Evolutionary conservation across 2,329 filamentous ascomycete species (phyloP), one percentile per base, ranked within the genome.

Genomic region (Tolypocladium tropicale): DNA sequence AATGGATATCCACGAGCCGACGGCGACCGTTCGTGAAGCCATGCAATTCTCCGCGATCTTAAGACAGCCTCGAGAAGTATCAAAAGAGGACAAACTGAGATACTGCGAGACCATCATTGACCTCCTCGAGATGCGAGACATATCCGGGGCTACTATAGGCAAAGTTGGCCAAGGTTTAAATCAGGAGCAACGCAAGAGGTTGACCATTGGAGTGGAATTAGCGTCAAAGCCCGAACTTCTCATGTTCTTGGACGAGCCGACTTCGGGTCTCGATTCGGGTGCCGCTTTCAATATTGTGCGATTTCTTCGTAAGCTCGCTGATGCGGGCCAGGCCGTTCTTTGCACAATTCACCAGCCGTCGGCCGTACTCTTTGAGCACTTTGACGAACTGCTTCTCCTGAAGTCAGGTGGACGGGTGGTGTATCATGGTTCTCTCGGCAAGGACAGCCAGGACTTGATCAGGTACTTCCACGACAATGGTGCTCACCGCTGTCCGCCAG

Each of bases 71-170:
- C 74, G 75, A 21, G 77, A 84, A 32, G 78, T 83, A 0, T 68
- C 84, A 0, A 65, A 74, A 1, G 62, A 80, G 49, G 85, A 89
- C 57, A 89, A 89, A 66, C 79, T 85, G 52, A 81, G 77, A 0
- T 88, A 88, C 58, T 84, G 82, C 56, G 84, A 89, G 64, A 83
- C 78, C 9, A 81, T 89, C 51, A 83, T 87, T n/a, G 78, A 84
- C 52, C 72, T 89, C 0, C 71, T 89, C 0, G 85, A 89, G 63
- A 85, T 89, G 79, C 74, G 78, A n/a, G 74, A 80, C 5, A 82
- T 88, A 46, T 84, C 84, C 1, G 82, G 83, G 6, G 85, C 85
- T 2, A 80, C 78, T 0, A 83, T 89, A 6, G 85, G 85, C 25
- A 71, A 71, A 0, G 70, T 78, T 0, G 82, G 83, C 4, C 74